These are phyloP conservation scores for Colletotrichum higginsianum DNA, from an alignment of 2,329 filamentous ascomycete genomes.

Conservation along the genomic window DNA sequence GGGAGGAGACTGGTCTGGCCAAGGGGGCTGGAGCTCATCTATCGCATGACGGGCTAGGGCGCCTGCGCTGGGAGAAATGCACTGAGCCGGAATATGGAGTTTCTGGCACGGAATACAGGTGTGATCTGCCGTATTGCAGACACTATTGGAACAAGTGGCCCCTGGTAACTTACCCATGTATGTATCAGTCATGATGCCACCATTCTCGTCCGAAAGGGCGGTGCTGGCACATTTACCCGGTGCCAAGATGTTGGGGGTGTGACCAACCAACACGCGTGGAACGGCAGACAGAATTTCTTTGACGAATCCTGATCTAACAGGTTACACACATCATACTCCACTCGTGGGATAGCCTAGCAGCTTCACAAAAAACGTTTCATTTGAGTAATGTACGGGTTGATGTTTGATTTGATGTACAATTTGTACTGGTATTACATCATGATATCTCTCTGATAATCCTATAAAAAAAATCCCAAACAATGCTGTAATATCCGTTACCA, in stretches of 20 bases:
- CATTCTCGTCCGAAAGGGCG: background rate
- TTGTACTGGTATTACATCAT: conserved; percentile 41
- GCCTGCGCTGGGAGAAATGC: background rate
- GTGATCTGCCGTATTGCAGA: background rate
- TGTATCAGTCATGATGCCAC: background rate
- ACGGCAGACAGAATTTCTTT: background rate
- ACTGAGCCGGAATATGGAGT: background rate
- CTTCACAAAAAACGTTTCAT: background rate
- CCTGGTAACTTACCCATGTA: background rate
- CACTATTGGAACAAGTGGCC: background rate
- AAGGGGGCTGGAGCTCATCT: conserved; percentile 16
- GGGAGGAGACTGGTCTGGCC: background rate
- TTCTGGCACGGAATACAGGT: conserved; percentile 9
- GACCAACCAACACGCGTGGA: conserved; percentile 9
- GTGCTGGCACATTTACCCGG: background rate
- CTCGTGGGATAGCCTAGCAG: background rate
- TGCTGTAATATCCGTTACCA: conserved; percentile 24
- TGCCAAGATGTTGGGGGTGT: conserved; percentile 4
- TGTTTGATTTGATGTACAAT: conserved; percentile 34
- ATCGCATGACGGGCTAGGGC: background rate
- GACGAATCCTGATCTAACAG: conserved; percentile 2
- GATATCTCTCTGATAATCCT: conserved; percentile 29
- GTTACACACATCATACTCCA: too few species aligned
- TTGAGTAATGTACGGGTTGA: conserved; percentile 11
- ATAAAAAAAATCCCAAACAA: conserved; percentile 27